A percentile compares a stretch with the other conserved stretches of the same genome.
Conservation (phyloP, 495 filamentous ascomycete species). For the Penicillium verhagenii region DNA sequence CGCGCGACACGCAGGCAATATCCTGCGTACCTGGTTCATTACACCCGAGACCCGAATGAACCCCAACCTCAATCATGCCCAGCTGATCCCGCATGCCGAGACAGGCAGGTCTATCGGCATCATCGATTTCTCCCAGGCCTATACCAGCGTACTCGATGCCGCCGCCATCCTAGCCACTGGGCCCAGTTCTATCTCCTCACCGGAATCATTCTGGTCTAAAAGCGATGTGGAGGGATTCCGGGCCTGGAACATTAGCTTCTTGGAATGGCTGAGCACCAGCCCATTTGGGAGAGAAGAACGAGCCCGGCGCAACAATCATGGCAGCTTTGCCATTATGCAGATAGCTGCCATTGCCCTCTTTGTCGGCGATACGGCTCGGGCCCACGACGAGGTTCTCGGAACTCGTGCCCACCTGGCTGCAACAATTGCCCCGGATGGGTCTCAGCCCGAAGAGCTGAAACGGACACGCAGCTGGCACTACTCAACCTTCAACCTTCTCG, state of each 20-base stretch:
- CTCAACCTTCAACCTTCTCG: constrained; percentile 2
- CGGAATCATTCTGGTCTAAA: background rate
- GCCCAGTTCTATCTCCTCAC: background rate
- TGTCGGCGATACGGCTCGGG: background rate
- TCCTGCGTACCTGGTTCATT: background rate
- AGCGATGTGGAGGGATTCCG: background rate
- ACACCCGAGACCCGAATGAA: background rate
- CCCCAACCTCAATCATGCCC: constrained; percentile 3
- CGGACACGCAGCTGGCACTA: constrained; percentile 5
- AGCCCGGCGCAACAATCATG: background rate
- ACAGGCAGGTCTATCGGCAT: background rate
- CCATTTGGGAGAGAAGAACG: background rate
- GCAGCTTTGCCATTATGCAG: background rate
- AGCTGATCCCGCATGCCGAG: background rate
- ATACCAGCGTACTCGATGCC: constrained; percentile 2
- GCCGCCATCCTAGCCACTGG: background rate
- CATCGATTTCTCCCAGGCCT: constrained; percentile 4
- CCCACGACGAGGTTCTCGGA: background rate
- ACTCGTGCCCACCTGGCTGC: background rate
- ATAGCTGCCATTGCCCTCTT: background rate
- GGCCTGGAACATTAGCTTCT: background rate
- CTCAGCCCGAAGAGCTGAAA: background rate
- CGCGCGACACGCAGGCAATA: background rate
- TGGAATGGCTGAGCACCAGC: background rate
- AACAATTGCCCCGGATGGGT: background rate